Conservation (phyloP, 2,329 filamentous ascomycete genomes). For the Curvularia hawaiiensis region DNA sequence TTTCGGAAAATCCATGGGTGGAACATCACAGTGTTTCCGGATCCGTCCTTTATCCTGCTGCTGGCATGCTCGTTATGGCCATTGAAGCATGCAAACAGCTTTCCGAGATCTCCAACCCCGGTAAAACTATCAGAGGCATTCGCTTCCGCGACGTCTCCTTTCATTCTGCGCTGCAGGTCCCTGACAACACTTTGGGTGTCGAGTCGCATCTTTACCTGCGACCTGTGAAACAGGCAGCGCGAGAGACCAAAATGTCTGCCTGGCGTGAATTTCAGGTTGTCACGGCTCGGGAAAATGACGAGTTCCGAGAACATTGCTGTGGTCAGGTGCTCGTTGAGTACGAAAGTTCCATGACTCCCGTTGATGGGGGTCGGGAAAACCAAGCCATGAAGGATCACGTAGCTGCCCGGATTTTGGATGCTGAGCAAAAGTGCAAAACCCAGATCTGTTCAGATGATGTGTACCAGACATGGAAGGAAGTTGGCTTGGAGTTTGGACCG, state of each 20-base stretch:
- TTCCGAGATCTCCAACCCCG: not conserved
- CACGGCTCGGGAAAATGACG: not conserved
- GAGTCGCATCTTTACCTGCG: not conserved
- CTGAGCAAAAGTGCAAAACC: not conserved
- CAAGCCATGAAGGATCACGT: not conserved
- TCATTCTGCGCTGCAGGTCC: not conserved
- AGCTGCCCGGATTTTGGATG: not conserved
- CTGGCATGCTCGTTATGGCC: slow-evolving; percentile 13
- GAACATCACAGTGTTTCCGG: slow-evolving; percentile 27
- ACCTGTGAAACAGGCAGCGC: not conserved
- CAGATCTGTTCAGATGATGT: not conserved
- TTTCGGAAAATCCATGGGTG: slow-evolving; percentile 23
- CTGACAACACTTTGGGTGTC: not conserved
- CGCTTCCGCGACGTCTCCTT: not conserved
- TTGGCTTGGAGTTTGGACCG: not conserved
- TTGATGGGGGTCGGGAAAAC: not conserved
- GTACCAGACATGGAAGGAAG: not conserved
- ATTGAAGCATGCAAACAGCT: not conserved
- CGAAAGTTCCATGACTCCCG: not conserved
- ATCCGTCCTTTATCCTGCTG: slow-evolving; percentile 30
- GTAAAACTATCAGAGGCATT: not conserved
- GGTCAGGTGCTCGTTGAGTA: not conserved
- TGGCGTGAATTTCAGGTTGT: not conserved
- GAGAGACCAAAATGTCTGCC: not conserved
- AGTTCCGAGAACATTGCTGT: not conserved